Evolutionary conservation across 257 asterid genomes (phyloP).

Genomic region (Lavandula angustifolia): DNA sequence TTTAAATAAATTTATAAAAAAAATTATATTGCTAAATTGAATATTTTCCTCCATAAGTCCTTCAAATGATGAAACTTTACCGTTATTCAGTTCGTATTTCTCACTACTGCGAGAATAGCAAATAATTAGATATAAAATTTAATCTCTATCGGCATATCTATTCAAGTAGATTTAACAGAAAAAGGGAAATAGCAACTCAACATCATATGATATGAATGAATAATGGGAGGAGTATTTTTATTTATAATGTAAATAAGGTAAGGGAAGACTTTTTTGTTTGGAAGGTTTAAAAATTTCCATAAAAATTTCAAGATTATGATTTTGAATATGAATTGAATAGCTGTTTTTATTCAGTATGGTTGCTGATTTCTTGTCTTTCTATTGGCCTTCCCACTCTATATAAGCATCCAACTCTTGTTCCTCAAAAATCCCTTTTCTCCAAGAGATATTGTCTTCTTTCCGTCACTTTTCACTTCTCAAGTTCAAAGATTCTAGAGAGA

Average conservation of each 20-base stretch:
- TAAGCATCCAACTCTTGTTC: conserved; percentile 33
- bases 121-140: too few relatives aligned
- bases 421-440: conserved; percentile 37
- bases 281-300: conserved; percentile 52
- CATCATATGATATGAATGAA: conserved; percentile 4
- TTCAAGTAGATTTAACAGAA: not conserved
- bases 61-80: too few relatives aligned
- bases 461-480: too few relatives aligned
- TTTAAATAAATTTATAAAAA: too few relatives aligned
- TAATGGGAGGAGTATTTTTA: not conserved
- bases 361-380: conserved; percentile 36
- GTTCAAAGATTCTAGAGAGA: conserved; percentile 13
- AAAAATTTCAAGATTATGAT: conserved; percentile 29
- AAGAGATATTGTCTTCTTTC: conserved; percentile 32
- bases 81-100: too few relatives aligned
- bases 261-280: conserved; percentile 40
- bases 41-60: too few relatives aligned
- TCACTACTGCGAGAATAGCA: too few relatives aligned
- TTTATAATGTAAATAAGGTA: conserved; percentile 30
- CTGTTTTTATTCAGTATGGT: conserved; percentile 27
- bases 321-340: conserved; percentile 41
- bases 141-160: too few relatives aligned
- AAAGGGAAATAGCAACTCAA: not conserved
- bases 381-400: conserved; percentile 44
- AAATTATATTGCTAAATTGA: too few relatives aligned